Conservation (phyloP, 129 eudicot species). For the Oenanthe sinensis region DNA sequence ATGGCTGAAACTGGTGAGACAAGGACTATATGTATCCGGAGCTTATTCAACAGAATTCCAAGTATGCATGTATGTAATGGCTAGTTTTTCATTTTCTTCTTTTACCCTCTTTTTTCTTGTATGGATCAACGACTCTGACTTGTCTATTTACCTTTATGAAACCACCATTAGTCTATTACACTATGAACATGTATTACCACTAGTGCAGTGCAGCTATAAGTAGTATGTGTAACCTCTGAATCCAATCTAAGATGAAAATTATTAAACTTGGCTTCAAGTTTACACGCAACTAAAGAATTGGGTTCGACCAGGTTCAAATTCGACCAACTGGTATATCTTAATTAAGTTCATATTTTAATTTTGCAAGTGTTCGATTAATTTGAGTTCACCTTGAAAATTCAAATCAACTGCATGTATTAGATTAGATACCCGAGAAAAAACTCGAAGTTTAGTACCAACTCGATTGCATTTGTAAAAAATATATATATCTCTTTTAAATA, state of each 20-base stretch:
- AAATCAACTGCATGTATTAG: no score
- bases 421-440: no score
- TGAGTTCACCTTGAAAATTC: no score
- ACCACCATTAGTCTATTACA: not conserved
- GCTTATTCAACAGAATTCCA: not conserved
- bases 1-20: not conserved
- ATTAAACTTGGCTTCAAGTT: not conserved
- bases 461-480: no score
- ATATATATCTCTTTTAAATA: no score
- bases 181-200: not conserved
- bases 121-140: conserved; percentile 12
- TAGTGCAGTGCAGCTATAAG: not conserved
- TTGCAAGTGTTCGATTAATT: no score
- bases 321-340: no score
- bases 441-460: no score
- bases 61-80: not conserved
- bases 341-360: no score
- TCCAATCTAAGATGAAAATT: no score
- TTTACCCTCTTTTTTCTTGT: not conserved
- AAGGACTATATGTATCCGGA: not conserved
- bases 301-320: no score
- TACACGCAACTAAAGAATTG: not conserved
- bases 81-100: not conserved
- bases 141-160: conserved; percentile 2
- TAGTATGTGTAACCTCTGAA: no score